These are phyloP conservation scores for Penicillium taxi DNA, from an alignment of 495 filamentous ascomycete species.

Conservation along the genomic window DNA sequence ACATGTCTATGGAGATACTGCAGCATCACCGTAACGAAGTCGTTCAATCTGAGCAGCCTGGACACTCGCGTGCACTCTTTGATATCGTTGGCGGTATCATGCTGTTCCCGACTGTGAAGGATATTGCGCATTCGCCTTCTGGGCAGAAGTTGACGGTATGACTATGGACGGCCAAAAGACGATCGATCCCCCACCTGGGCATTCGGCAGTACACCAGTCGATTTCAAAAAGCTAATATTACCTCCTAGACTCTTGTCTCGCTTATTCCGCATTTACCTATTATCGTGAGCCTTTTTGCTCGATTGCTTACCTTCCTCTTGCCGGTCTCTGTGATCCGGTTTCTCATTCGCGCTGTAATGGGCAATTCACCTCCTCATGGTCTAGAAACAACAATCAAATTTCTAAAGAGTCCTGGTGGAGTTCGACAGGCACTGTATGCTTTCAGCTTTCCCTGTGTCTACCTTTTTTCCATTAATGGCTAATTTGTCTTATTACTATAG, in stretches of 20 bases:
- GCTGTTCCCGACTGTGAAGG: conserved; percentile 70
- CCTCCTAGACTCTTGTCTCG: conserved; percentile 31
- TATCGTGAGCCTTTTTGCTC: conserved; percentile 45
- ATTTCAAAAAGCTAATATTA: no score
- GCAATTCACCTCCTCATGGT: conserved; percentile 46
- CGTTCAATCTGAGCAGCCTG: not conserved
- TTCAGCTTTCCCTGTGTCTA: not conserved
- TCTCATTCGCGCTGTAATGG: conserved; percentile 41
- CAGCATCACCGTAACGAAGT: conserved; percentile 37
- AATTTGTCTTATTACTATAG: conserved; percentile 22
- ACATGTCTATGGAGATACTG: conserved; percentile 67
- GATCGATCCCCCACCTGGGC: no score
- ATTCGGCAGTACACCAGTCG: no score
- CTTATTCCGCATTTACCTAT: conserved; percentile 48
- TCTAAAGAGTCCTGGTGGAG: conserved; percentile 52
- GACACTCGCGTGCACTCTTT: conserved; percentile 14
- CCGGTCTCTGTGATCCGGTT: conserved; percentile 33
- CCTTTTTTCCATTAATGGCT: not conserved
- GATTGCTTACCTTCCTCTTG: conserved; percentile 38
- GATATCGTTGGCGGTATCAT: conserved; percentile 55
- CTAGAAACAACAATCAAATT: conserved; percentile 55
- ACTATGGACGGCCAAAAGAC: no score
- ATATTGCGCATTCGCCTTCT: conserved; percentile 59
- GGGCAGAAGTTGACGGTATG: conserved; percentile 51
- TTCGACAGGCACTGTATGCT: conserved; percentile 62